phyloP scores from a whole-genome alignment of 208 protist species.

The Acanthamoeba castellanii region DNA sequence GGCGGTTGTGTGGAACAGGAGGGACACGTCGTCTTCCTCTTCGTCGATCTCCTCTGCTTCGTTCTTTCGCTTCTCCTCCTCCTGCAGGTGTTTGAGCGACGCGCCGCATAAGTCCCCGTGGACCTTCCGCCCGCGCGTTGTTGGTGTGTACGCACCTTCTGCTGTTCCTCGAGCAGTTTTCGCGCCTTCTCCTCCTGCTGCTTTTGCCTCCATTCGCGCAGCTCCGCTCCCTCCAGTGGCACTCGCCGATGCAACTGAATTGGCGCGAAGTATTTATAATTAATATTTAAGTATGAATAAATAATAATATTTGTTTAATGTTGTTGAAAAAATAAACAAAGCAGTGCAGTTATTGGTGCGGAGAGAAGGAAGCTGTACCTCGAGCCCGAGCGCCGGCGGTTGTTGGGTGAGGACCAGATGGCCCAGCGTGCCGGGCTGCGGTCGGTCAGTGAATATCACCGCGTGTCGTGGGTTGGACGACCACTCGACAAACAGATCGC shows the following conservation, averaged over 20 bases:
- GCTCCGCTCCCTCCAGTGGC: conserved; percentile 59
- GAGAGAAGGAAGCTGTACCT: background rate
- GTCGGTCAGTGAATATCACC: conserved; percentile 86
- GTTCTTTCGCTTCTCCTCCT: conserved; percentile 15
- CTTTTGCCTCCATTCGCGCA: conserved; percentile 43
- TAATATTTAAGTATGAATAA: background rate
- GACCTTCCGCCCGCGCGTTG: background rate
- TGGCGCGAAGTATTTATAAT: background rate
- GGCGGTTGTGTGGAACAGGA: conserved; percentile 63
- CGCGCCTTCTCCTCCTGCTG: conserved; percentile 58
- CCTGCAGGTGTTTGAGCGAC: background rate
- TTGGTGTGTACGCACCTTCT: background rate
- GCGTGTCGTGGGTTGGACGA: conserved; percentile 81
- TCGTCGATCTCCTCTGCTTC: conserved; percentile 28
- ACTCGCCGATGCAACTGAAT: conserved; percentile 12
- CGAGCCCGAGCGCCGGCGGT: background rate
- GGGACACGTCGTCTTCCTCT: conserved; percentile 51
- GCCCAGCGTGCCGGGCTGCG: conserved; percentile 42
- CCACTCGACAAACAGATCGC: conserved; percentile 89
- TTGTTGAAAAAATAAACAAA: background rate
- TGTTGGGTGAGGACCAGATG: conserved; percentile 5
- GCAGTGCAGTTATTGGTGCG: background rate
- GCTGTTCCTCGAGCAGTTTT: conserved; percentile 48
- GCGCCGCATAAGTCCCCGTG: background rate
- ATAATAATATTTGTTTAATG: background rate